A percentile compares a stretch with the other conserved stretches of the same genome.
Evolutionary conservation across 2,329 filamentous ascomycete genomes (phyloP).

Genomic region (Diaporthe ilicicola): DNA sequence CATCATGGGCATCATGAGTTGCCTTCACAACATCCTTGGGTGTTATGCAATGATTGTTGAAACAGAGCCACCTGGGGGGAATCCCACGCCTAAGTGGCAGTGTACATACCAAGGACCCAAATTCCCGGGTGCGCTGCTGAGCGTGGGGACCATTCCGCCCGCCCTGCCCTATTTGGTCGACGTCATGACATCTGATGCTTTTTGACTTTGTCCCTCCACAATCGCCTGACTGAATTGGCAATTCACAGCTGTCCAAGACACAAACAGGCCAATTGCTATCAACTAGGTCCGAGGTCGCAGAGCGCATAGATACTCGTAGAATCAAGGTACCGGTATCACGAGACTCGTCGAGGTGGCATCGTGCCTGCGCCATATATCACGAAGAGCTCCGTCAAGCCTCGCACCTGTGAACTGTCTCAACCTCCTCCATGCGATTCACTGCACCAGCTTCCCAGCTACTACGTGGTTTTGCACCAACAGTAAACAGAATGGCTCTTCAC

Average conservation of each 20-base stretch:
- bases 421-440: constrained; percentile 10
- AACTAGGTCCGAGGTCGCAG: neutral
- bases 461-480: constrained; percentile 16
- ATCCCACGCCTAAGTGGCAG: neutral
- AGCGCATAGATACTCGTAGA: neutral
- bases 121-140: neutral
- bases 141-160: neutral
- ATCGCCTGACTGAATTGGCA: neutral
- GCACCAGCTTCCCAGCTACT: neutral
- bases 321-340: neutral
- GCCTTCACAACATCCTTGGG: neutral
- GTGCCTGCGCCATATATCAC: neutral
- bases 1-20: neutral
- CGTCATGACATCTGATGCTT: constrained; percentile 26
- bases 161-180: constrained; percentile 4
- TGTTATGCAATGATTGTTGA: neutral
- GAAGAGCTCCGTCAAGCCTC: neutral
- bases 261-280: neutral
- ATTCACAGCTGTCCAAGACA: neutral
- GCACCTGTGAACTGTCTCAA: neutral
- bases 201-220: neutral
- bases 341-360: neutral
- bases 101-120: neutral
- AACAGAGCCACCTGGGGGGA: neutral
- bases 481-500: constrained; percentile 54